These are phyloP conservation scores for Trichocladium uniseriatum DNA, from an alignment of 495 filamentous ascomycete species.

Conservation along the genomic window DNA sequence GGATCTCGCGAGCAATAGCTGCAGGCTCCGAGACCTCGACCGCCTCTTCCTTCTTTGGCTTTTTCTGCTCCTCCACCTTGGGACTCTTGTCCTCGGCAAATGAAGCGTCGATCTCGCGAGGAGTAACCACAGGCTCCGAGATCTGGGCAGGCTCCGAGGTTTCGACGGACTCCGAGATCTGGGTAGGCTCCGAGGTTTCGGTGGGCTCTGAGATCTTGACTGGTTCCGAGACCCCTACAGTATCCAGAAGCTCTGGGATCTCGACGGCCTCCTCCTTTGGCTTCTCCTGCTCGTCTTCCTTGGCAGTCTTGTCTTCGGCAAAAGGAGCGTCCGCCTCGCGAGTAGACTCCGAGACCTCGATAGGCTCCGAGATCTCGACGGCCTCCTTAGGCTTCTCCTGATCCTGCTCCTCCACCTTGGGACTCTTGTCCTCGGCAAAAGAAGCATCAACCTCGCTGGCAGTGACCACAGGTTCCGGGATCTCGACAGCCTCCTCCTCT, in stretches of 20 bases:
- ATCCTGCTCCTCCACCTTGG: not conserved
- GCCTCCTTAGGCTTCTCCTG: not conserved
- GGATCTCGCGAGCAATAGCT: too few relatives aligned
- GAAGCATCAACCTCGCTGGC: conserved; percentile 6
- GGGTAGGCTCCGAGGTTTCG: too few relatives aligned
- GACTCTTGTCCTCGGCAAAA: not conserved
- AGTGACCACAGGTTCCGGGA: conserved; percentile 5
- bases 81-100: not conserved
- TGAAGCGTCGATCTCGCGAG: conserved; percentile 5
- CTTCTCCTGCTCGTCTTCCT: not conserved
- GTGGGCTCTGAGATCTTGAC: too few relatives aligned
- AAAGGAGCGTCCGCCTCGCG: conserved; percentile 4
- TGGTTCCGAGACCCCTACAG: too few relatives aligned
- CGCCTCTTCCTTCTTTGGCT: conserved; percentile 9
- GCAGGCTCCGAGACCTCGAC: too few relatives aligned
- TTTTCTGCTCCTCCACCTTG: not conserved
- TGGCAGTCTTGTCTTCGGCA: not conserved
- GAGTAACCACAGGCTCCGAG: conserved; percentile 6
- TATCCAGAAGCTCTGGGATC: too few relatives aligned
- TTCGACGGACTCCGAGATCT: too few relatives aligned
- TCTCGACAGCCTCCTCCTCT: conserved; percentile 11
- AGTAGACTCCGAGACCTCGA: conserved; percentile 7
- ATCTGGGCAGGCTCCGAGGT: too few relatives aligned
- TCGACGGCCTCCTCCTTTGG: conserved; percentile 1
- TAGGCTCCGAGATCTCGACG: too few relatives aligned